Evolutionary conservation across 2,329 filamentous ascomycete species (phyloP).

Genomic region (Phymatotrichopsis omnivora): DNA sequence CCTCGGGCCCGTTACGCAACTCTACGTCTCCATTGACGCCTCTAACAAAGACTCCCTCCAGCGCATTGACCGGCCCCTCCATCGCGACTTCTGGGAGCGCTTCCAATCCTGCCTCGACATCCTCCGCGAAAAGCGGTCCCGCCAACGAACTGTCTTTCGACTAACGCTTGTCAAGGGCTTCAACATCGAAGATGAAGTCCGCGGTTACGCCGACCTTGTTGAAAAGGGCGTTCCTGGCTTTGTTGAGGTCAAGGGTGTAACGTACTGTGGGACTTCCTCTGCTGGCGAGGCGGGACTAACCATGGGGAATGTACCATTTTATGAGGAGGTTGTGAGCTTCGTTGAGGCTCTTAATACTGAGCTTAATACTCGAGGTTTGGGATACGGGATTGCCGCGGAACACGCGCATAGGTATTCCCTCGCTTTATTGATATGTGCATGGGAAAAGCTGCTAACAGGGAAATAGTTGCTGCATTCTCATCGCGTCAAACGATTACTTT

Average conservation of each 20-base stretch:
- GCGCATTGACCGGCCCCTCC: slow-evolving; percentile 81
- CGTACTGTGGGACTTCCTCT: slow-evolving; percentile 86
- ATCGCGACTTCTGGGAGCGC: slow-evolving; percentile 95
- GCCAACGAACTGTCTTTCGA: slow-evolving; percentile 87
- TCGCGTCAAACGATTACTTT: slow-evolving; percentile 70
- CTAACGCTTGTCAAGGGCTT: slow-evolving; percentile 95
- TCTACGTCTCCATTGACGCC: slow-evolving; percentile 94
- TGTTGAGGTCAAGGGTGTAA: slow-evolving; percentile 92
- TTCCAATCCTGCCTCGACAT: slow-evolving; percentile 89
- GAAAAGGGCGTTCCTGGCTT: slow-evolving; percentile 81
- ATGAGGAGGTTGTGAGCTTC: slow-evolving; percentile 78
- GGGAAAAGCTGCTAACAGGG: not conserved
- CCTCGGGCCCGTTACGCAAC: slow-evolving; percentile 77
- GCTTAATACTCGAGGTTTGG: slow-evolving; percentile 58
- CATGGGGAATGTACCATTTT: slow-evolving; percentile 98
- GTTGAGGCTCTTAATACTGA: slow-evolving; percentile 63
- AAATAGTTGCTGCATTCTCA: slow-evolving; percentile 70
- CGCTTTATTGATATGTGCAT: not conserved
- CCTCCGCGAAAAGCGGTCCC: slow-evolving; percentile 67
- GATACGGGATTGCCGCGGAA: slow-evolving; percentile 87
- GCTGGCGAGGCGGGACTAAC: slow-evolving; percentile 74
- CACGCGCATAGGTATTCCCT: slow-evolving; percentile 55
- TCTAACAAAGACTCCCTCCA: slow-evolving; percentile 79
- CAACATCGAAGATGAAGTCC: slow-evolving; percentile 87
- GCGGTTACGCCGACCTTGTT: slow-evolving; percentile 82